These are phyloP conservation scores for Achaetomiella virescens DNA, from an alignment of 495 filamentous ascomycete genomes.

Conservation along the genomic window DNA sequence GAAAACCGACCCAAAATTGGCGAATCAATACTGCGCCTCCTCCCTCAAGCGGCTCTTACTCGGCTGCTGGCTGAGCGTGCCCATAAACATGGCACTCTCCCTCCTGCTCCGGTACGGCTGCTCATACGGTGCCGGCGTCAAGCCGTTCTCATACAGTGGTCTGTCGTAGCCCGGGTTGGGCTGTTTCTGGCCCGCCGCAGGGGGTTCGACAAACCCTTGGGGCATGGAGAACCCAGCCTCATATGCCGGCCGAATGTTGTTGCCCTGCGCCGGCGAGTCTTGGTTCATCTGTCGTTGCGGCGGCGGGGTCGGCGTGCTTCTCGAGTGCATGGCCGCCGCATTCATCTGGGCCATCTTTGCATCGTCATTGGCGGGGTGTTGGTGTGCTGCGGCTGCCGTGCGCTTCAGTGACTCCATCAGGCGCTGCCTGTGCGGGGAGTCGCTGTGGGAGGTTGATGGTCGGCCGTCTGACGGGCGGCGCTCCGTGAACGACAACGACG, in stretches of 20 bases:
- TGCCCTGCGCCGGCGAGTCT: slow-evolving; percentile 28
- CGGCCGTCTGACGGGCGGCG: slow-evolving; percentile 29
- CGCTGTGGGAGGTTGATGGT: slow-evolving; percentile 38
- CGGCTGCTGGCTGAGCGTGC: slow-evolving; percentile 38
- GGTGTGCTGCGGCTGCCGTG: slow-evolving; percentile 35
- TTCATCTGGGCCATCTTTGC: slow-evolving; percentile 32
- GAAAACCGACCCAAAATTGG: not conserved
- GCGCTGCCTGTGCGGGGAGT: slow-evolving; percentile 41
- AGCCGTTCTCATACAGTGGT: slow-evolving; percentile 36
- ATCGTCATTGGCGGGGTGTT: slow-evolving; percentile 37
- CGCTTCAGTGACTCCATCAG: slow-evolving; percentile 36
- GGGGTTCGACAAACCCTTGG: slow-evolving; percentile 6
- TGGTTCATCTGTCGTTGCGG: slow-evolving; percentile 34
- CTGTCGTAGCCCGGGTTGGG: slow-evolving; percentile 37
- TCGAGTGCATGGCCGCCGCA: slow-evolving; percentile 27
- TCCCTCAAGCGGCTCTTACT: slow-evolving; percentile 43
- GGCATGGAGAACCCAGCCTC: slow-evolving; percentile 28
- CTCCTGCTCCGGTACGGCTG: slow-evolving; percentile 37
- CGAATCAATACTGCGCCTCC: slow-evolving; percentile 30
- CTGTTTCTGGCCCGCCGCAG: not conserved
- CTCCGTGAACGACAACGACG: slow-evolving; percentile 29
- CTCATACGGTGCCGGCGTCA: slow-evolving; percentile 36
- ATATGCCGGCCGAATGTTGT: slow-evolving; percentile 36
- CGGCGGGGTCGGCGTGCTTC: slow-evolving; percentile 40
- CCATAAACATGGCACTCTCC: slow-evolving; percentile 46